These are phyloP conservation scores for Diutina neorugosa DNA, from an alignment of 1,139 yeast species.

Conservation along the genomic window DNA sequence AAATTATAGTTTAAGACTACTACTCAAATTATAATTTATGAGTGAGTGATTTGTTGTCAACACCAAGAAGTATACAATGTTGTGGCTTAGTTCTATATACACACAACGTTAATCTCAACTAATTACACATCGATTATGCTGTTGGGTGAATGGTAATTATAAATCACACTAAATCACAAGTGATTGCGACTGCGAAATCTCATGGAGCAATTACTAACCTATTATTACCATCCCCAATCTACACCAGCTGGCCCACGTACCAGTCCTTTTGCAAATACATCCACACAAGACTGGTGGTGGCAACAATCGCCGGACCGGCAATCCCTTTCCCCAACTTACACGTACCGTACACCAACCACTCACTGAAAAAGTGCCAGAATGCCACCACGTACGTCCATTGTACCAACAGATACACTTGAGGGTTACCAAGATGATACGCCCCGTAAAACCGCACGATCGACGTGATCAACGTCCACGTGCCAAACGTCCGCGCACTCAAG, in stretches of 20 bases:
- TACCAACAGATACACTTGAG: conserved; percentile 66
- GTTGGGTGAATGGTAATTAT: too few species aligned
- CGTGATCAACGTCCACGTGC: conserved; percentile 92
- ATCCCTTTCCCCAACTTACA: conserved; percentile 82
- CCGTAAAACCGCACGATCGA: conserved; percentile 80
- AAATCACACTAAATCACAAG: too few species aligned
- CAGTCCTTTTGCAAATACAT: conserved; percentile 46
- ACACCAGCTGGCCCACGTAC: conserved; percentile 18
- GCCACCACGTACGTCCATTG: conserved; percentile 81
- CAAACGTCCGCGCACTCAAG: conserved; percentile 88
- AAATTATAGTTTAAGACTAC: too few species aligned
- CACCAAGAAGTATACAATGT: too few species aligned
- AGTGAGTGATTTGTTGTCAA: too few species aligned
- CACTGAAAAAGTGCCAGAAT: conserved; percentile 68
- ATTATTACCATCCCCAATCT: background rate
- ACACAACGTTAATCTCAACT: too few species aligned
- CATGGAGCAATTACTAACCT: background rate
- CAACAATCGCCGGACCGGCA: conserved; percentile 70
- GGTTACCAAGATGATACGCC: conserved; percentile 58
- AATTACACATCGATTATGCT: too few species aligned
- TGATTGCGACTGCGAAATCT: too few species aligned
- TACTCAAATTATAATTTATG: too few species aligned
- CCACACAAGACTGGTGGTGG: conserved; percentile 46
- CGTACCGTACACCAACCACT: conserved; percentile 70
- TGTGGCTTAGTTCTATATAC: too few species aligned